Evolutionary conservation across 2,329 filamentous ascomycete genomes (phyloP).

Genomic region (Monilinia fructicola): DNA sequence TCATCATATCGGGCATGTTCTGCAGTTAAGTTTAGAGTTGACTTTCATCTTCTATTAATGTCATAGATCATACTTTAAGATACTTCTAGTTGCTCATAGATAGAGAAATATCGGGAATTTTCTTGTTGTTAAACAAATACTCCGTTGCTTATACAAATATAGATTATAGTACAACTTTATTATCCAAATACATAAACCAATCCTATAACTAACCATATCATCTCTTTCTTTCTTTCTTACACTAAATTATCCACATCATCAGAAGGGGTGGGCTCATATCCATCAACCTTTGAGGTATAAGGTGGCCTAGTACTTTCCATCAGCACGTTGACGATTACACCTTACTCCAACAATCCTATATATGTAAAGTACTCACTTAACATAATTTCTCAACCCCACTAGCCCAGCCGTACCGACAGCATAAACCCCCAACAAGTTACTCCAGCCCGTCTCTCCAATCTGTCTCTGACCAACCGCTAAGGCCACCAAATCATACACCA

Average conservation of each 20-base stretch:
- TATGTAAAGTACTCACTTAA: constrained; percentile 47
- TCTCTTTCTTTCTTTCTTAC: not conserved
- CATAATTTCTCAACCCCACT: constrained; percentile 53
- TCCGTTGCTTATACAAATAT: too few relatives aligned
- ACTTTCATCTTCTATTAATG: too few relatives aligned
- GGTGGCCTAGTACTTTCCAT: constrained; percentile 30
- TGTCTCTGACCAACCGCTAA: constrained; percentile 53
- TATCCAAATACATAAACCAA: too few relatives aligned
- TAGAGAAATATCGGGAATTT: too few relatives aligned
- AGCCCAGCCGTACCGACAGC: constrained; percentile 41
- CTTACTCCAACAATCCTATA: too few relatives aligned
- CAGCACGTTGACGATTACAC: constrained; percentile 8
- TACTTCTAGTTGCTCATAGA: too few relatives aligned
- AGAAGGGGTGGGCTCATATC: constrained; percentile 29
- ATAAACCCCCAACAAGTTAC: constrained; percentile 51
- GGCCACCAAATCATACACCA: constrained; percentile 59
- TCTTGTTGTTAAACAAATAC: too few relatives aligned
- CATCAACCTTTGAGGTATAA: constrained; percentile 28
- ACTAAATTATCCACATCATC: constrained; percentile 26
- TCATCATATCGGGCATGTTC: too few relatives aligned
- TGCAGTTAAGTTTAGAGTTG: too few relatives aligned
- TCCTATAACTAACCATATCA: too few relatives aligned
- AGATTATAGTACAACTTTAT: too few relatives aligned
- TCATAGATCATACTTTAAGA: too few relatives aligned
- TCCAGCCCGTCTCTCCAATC: constrained; percentile 48